Percentiles rank a stretch among this genome's conserved stretches.
Conservation (phyloP, 371 early-diverging fungal genomes). For the Zychaea mexicana region DNA sequence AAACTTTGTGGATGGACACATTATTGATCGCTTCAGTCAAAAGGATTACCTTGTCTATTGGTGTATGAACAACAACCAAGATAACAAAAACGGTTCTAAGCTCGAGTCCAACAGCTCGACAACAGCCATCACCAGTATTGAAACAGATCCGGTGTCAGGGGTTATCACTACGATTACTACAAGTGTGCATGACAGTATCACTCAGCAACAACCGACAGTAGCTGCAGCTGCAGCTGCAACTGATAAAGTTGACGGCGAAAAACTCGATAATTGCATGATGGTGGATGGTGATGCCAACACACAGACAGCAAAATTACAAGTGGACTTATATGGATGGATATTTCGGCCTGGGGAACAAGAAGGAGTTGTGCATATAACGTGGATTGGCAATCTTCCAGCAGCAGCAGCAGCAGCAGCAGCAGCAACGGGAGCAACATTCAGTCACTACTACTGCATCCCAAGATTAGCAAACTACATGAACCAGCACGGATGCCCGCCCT, state of each 20-base stretch:
- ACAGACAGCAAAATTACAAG: slow-evolving; percentile 46
- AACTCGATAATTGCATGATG: too few relatives aligned
- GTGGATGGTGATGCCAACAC: too few relatives aligned
- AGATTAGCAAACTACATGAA: slow-evolving; percentile 31
- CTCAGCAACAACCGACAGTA: too few relatives aligned
- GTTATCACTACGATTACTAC: slow-evolving; percentile 56
- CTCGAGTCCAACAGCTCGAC: too few relatives aligned
- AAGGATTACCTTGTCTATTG: slow-evolving; percentile 56
- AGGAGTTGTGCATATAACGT: not conserved
- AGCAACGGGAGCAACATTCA: not conserved
- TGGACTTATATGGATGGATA: slow-evolving; percentile 64
- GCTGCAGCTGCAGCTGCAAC: slow-evolving; percentile 23
- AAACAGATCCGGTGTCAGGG: slow-evolving; percentile 53
- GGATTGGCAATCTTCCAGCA: slow-evolving; percentile 1
- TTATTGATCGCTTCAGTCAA: slow-evolving; percentile 55
- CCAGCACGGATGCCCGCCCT: slow-evolving; percentile 58
- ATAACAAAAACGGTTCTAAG: not conserved
- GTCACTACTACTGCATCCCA: not conserved
- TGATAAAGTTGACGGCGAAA: too few relatives aligned
- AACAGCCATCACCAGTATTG: slow-evolving; percentile 48
- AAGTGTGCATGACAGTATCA: slow-evolving; percentile 23
- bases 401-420: too few relatives aligned
- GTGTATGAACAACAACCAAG: slow-evolving; percentile 12
- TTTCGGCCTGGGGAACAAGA: slow-evolving; percentile 34
- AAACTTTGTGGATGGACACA: slow-evolving; percentile 46